These are phyloP conservation scores for Monilinia polystroma DNA, from an alignment of 2,329 filamentous ascomycete species.

Conservation along the genomic window DNA sequence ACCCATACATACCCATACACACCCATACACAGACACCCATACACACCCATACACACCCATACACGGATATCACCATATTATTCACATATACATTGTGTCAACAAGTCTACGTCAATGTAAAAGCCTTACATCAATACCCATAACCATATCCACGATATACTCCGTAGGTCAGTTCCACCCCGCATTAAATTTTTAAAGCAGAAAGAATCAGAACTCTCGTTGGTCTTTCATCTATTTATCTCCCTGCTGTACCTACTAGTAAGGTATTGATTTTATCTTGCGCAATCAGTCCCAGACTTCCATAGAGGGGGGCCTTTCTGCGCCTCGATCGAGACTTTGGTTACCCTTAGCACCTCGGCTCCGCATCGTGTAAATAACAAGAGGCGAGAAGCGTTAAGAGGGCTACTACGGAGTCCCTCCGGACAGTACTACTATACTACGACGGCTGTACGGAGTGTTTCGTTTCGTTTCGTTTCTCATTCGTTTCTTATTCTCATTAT, in stretches of 20 bases:
- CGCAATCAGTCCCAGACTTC: not conserved
- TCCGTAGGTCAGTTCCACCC: slow-evolving; percentile 11
- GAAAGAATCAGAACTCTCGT: no score
- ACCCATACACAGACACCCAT: no score
- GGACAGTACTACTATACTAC: no score
- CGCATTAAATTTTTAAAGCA: slow-evolving; percentile 7
- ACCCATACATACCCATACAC: no score
- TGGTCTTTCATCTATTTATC: not conserved
- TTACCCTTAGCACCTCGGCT: slow-evolving; percentile 19
- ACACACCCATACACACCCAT: no score
- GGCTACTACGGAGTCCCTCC: not conserved
- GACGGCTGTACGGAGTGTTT: no score
- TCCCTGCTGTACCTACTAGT: not conserved
- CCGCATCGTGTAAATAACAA: not conserved
- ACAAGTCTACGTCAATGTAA: not conserved
- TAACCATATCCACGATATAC: not conserved
- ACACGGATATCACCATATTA: no score
- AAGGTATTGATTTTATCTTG: not conserved
- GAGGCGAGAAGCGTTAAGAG: not conserved
- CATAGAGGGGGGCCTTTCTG: slow-evolving; percentile 4
- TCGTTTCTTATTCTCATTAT: no score
- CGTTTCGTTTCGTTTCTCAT: no score
- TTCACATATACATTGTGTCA: slow-evolving; percentile 13
- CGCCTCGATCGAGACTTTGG: slow-evolving; percentile 19
- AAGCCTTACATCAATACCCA: not conserved